Percentiles rank a stretch among this genome's conserved stretches.
phyloP scores from a whole-genome alignment of 352 stramenopile species.

The Thraustochytrium sp. region DNA sequence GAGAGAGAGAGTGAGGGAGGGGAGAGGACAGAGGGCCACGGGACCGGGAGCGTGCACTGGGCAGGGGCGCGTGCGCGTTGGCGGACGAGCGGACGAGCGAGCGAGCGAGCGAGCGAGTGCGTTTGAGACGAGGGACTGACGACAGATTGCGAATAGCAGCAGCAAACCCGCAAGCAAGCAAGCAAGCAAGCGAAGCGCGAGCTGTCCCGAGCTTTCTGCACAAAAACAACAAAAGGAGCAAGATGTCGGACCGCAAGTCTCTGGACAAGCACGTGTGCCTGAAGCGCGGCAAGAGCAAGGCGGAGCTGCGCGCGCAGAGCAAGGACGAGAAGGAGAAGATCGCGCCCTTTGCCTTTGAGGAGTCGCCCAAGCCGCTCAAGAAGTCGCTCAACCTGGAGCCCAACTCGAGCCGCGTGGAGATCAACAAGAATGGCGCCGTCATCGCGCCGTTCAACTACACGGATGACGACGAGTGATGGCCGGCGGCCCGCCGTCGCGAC shows the following conservation, averaged over 20 bases:
- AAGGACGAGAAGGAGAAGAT: conserved; percentile 37
- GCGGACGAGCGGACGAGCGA: no score
- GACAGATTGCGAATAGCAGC: no score
- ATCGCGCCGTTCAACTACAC: conserved; percentile 26
- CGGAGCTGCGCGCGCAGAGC: background rate
- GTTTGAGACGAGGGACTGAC: no score
- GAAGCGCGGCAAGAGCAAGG: conserved; percentile 20
- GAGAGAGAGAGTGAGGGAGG: no score
- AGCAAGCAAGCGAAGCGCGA: no score
- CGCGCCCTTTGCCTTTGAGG: conserved; percentile 27
- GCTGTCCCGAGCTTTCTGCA: background rate
- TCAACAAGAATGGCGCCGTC: conserved; percentile 15
- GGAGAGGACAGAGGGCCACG: no score
- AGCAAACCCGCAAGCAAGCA: no score
- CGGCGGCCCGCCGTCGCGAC: background rate
- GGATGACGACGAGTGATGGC: background rate
- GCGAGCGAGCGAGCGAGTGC: no score
- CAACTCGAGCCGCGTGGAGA: conserved; percentile 5
- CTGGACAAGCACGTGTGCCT: conserved; percentile 39
- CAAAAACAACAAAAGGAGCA: background rate
- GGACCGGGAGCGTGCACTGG: no score
- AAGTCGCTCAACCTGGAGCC: conserved; percentile 31
- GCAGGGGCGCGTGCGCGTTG: no score
- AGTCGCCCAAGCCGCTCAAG: conserved; percentile 39
- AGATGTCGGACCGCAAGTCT: background rate